These are phyloP conservation scores for Lecanicillium sp. DNA, from an alignment of 2,329 filamentous ascomycete species.

Conservation along the genomic window DNA sequence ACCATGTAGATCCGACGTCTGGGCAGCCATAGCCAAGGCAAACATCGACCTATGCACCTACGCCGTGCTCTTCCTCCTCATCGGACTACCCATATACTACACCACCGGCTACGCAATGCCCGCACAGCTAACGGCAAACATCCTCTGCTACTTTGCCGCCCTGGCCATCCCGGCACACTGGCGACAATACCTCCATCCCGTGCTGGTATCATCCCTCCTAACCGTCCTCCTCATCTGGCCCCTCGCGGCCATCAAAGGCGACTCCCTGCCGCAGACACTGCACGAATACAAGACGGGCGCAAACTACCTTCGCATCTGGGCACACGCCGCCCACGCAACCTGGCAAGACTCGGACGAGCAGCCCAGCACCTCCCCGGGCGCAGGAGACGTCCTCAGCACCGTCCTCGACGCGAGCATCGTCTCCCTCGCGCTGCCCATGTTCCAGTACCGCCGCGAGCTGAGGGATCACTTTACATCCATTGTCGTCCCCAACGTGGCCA, in stretches of 20 bases:
- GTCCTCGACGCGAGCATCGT: constrained; percentile 51
- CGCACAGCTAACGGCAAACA: constrained; percentile 34
- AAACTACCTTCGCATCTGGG: constrained; percentile 45
- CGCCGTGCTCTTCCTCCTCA: constrained; percentile 33
- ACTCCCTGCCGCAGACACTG: constrained; percentile 32
- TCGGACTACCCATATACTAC: constrained; percentile 49
- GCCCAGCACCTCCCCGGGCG: constrained; percentile 32
- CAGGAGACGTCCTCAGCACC: constrained; percentile 47
- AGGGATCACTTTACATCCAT: constrained; percentile 44
- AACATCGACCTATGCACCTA: constrained; percentile 41
- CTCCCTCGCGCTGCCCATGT: constrained; percentile 52
- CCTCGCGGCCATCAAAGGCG: constrained; percentile 36
- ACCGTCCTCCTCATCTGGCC: constrained; percentile 46
- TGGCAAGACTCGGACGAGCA: neutral
- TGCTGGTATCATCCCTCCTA: constrained; percentile 45
- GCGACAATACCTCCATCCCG: constrained; percentile 47
- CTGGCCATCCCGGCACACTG: constrained; percentile 38
- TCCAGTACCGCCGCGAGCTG: constrained; percentile 49
- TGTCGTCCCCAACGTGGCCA: constrained; percentile 40
- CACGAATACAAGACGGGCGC: constrained; percentile 41
- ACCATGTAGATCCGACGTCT: constrained; percentile 37
- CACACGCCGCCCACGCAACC: constrained; percentile 14
- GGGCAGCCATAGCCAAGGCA: constrained; percentile 37
- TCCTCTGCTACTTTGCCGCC: constrained; percentile 44
- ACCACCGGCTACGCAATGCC: constrained; percentile 42